Conservation (phyloP, 331 rosid species). For the Prunus yedoensis region DNA sequence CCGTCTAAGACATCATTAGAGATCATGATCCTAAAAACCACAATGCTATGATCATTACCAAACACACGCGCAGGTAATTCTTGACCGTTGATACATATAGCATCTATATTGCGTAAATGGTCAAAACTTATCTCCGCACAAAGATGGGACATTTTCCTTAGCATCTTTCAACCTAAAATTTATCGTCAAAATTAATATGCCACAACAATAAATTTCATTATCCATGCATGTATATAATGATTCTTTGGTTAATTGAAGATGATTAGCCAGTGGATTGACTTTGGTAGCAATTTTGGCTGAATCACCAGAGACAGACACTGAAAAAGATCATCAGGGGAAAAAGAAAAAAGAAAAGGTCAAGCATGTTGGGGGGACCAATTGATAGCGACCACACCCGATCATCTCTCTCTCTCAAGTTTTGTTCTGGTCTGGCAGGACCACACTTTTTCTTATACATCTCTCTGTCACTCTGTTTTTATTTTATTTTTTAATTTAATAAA, state of each 20-base stretch:
- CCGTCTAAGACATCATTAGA: background rate
- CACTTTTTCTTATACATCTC: background rate
- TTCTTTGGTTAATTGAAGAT: background rate
- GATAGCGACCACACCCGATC: conserved; percentile 32
- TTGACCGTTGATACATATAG: background rate
- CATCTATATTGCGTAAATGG: too few species aligned
- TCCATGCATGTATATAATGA: background rate
- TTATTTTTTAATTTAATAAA: background rate
- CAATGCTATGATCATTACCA: too few species aligned
- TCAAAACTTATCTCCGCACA: too few species aligned
- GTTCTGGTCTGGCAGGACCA: background rate
- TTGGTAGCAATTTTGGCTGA: background rate
- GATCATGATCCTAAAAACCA: background rate
- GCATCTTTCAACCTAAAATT: too few species aligned
- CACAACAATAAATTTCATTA: background rate
- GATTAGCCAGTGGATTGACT: conserved; percentile 35
- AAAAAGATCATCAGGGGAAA: background rate
- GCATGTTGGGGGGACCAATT: conserved; percentile 18
- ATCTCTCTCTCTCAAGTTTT: conserved; percentile 2
- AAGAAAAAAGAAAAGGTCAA: conserved; percentile 31
- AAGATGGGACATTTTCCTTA: too few species aligned
- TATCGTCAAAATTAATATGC: too few species aligned
- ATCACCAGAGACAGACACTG: conserved; percentile 12
- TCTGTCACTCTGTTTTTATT: background rate
- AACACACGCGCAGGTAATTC: too few species aligned